Evolutionary conservation across 2,329 filamentous ascomycete species (phyloP), one percentile per base, ranked within the genome.

Genomic region (Fusarium agapanthi): DNA sequence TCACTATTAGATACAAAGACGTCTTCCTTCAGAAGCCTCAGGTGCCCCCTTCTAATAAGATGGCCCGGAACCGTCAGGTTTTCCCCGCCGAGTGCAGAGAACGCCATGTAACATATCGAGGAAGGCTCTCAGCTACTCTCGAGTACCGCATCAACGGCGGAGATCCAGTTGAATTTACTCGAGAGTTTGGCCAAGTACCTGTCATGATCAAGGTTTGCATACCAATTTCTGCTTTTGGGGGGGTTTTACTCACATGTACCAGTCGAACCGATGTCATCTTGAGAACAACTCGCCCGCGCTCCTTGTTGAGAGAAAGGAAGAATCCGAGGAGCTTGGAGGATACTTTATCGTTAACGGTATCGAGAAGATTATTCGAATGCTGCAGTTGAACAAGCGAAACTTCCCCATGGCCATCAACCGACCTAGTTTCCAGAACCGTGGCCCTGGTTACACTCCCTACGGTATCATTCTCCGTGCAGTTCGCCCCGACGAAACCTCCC

Each of bases 321-420:
- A 99, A 82, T 93, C 95, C 0, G 96, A 99, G 82, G 96, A 99
- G 82, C 84, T 98, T 37, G 96, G 96, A 41, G 96, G 96, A 48
- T 99, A 98, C 82, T 99, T 98, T 80, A 91, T 99, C 77, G 93
- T 99, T 78, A 99, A 99, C 81, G 96, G 96, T 73, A 97, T 95
- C 79, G 96, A 99, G 82, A 98, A 98, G 85, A 90, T 98, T 65
- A 95, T 98, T 77, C 94, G 96, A 79, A 91, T 98, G 86, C 87
- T 99, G 71, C 91, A 97, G 72, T 89, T 98, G 70, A 94, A 95
- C 80, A 90, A 94, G 82, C 89, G 96, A 79, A 99, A 99, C 82
- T 98, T 94, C 79, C 95, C 96, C 56, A 93, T 98, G 89, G 95
- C 95, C 51, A 98, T 98, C 81, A 89, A 94, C 76, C 93, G 96